These are phyloP conservation scores for Quercus mongolica DNA, from an alignment of 306 rosid species.

Conservation along the genomic window DNA sequence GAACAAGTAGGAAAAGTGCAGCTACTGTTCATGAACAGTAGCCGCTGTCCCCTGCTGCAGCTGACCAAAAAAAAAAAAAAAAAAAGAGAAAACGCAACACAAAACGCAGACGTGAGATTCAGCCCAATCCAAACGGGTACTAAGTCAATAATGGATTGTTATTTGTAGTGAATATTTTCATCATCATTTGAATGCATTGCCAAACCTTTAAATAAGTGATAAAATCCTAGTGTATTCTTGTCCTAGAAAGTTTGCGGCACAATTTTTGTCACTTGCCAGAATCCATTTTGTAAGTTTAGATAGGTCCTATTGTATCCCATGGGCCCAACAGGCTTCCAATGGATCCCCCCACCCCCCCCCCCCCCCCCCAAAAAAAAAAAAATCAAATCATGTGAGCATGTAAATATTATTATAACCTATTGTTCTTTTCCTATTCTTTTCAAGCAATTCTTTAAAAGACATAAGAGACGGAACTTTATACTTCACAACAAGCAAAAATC, in stretches of 20 bases:
- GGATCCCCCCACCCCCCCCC: too few species aligned
- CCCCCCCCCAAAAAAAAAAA: background rate
- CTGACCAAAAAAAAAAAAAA: too few species aligned
- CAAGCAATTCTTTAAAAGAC: constrained; percentile 1
- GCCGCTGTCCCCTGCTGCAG: too few species aligned
- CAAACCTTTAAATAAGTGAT: background rate
- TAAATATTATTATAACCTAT: background rate
- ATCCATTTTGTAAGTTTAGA: background rate
- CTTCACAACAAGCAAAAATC: constrained; percentile 7
- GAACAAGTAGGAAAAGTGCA: too few species aligned
- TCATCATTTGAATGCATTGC: background rate
- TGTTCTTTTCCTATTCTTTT: constrained; percentile 12
- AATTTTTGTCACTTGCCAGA: background rate
- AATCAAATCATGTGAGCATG: background rate
- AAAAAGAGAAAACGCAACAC: too few species aligned
- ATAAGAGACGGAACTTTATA: background rate
- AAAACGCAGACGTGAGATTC: too few species aligned
- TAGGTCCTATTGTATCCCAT: too few species aligned
- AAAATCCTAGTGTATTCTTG: background rate
- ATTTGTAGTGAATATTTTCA: background rate
- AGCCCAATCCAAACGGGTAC: too few species aligned
- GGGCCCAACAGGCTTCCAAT: background rate
- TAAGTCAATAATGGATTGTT: background rate
- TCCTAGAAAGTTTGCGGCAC: background rate
- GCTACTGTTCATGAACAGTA: too few species aligned